These are phyloP conservation scores for Penicillium sp. DNA, from an alignment of 2,329 filamentous ascomycete species.

Conservation along the genomic window DNA sequence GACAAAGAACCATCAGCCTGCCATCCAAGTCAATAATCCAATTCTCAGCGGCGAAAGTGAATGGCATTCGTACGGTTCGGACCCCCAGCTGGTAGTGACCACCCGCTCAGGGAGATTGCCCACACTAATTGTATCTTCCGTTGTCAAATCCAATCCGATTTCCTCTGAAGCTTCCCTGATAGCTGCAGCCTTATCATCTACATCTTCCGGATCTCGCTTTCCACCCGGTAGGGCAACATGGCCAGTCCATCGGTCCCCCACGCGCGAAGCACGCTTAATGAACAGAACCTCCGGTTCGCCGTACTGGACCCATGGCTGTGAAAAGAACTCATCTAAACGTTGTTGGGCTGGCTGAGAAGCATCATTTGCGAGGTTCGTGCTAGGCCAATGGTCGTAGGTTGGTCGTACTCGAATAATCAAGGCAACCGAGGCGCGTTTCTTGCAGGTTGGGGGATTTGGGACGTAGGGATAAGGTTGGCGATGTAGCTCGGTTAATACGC, in stretches of 20 bases:
- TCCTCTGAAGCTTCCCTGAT: constrained; percentile 65
- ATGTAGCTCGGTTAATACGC: constrained; percentile 33
- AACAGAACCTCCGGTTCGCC: constrained; percentile 68
- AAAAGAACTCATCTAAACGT: constrained; percentile 58
- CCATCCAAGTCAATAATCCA: constrained; percentile 14
- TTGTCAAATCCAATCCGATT: constrained; percentile 60
- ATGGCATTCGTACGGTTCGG: constrained; percentile 49
- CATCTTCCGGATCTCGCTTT: constrained; percentile 63
- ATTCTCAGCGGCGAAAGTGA: background rate
- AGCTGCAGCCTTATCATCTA: constrained; percentile 60
- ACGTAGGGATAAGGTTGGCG: constrained; percentile 43
- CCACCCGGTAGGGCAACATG: constrained; percentile 68
- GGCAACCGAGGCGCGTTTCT: constrained; percentile 64
- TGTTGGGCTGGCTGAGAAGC: constrained; percentile 32
- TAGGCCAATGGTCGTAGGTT: constrained; percentile 54
- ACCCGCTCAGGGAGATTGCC: constrained; percentile 65
- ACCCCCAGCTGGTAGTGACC: constrained; percentile 65
- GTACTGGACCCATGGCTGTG: constrained; percentile 62
- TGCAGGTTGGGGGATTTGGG: constrained; percentile 47
- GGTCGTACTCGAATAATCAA: constrained; percentile 63
- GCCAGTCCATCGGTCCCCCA: constrained; percentile 66
- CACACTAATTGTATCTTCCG: constrained; percentile 46
- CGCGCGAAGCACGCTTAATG: constrained; percentile 64
- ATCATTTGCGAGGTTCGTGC: constrained; percentile 21
- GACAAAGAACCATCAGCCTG: constrained; percentile 67